These are phyloP conservation scores for Pythium scleroteichum DNA, from an alignment of 352 stramenopile species.

Conservation along the genomic window DNA sequence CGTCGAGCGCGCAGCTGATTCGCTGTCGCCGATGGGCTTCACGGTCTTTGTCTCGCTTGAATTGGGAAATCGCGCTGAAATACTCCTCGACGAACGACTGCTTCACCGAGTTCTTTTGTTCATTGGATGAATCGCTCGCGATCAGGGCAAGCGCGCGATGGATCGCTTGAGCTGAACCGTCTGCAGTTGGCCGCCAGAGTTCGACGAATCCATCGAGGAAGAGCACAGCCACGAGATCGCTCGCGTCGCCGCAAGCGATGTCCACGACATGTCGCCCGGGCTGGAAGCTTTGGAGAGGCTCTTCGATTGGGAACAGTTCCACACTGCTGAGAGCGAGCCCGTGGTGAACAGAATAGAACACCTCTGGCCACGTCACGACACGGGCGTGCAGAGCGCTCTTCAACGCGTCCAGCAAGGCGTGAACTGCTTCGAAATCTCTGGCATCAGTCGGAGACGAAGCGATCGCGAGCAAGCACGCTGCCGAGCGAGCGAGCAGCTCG, in stretches of 20 bases:
- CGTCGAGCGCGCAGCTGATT: background rate
- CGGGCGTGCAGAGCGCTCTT: background rate
- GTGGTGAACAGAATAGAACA: constrained; percentile 9
- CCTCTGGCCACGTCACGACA: constrained; percentile 8
- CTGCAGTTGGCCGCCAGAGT: background rate
- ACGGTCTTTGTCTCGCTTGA: background rate
- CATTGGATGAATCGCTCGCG: background rate
- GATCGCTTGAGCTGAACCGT: background rate
- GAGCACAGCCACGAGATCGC: constrained; percentile 3
- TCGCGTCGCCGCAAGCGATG: background rate
- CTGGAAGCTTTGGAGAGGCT: background rate
- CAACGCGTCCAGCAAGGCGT: background rate
- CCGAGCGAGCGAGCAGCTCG: constrained; percentile 10
- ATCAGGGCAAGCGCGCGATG: background rate
- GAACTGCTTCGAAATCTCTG: constrained; percentile 4
- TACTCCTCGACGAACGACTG: constrained; percentile 12
- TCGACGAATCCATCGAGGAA: constrained; percentile 11
- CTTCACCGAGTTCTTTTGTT: background rate
- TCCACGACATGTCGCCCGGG: background rate
- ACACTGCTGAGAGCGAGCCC: background rate
- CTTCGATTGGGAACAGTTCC: constrained; percentile 11
- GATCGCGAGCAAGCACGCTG: background rate
- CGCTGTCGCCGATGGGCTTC: background rate
- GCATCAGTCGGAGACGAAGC: background rate
- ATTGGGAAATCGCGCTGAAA: background rate